A percentile compares a stretch with the other conserved stretches of the same genome.
These are phyloP conservation scores for Naegleria fowleri DNA, from an alignment of 208 protist genomes.

Conservation along the genomic window DNA sequence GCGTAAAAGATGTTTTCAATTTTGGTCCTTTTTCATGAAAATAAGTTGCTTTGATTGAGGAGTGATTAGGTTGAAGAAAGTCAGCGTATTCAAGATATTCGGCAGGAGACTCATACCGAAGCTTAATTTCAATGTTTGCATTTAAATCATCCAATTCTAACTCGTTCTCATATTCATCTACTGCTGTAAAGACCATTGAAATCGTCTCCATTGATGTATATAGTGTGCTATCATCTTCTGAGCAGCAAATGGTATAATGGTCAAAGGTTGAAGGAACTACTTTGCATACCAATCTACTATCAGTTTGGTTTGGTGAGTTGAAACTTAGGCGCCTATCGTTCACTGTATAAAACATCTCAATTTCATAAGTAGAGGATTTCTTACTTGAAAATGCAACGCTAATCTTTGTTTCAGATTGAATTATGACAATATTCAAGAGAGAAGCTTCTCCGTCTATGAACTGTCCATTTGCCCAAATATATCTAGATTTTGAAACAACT, in stretches of 20 bases:
- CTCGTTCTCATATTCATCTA: background rate
- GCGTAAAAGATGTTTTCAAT: background rate
- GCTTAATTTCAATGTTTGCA: no score
- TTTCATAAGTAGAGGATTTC: background rate
- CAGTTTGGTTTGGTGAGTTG: background rate
- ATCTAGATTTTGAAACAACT: background rate
- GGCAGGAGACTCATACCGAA: background rate
- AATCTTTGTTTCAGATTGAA: background rate
- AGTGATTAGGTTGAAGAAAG: background rate
- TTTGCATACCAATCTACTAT: background rate
- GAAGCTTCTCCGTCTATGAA: background rate
- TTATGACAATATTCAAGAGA: background rate
- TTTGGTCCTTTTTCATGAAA: background rate
- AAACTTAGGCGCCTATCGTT: background rate
- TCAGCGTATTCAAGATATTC: background rate
- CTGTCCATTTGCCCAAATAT: background rate
- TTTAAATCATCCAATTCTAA: no score
- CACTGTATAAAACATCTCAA: background rate
- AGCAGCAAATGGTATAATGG: background rate
- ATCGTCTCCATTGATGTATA: background rate
- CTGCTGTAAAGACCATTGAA: background rate
- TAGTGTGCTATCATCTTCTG: background rate
- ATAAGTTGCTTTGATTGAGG: background rate
- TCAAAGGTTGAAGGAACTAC: background rate
- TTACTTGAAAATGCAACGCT: background rate